These are phyloP conservation scores for Candida anutae DNA, from an alignment of 1,139 yeast genomes.

Conservation along the genomic window DNA sequence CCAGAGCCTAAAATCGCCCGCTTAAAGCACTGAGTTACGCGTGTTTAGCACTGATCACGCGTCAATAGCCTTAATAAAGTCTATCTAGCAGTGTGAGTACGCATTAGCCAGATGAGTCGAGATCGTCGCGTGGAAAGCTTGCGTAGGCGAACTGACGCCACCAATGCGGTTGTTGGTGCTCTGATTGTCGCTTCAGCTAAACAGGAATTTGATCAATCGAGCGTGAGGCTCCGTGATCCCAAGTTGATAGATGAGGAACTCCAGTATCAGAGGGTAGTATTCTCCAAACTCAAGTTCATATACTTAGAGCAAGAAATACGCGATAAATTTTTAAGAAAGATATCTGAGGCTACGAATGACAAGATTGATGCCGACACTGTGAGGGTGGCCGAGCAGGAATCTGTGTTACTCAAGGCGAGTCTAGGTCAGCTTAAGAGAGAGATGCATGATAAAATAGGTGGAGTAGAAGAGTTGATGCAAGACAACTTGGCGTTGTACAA, in stretches of 20 bases:
- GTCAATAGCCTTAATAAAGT: no score
- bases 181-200: no score
- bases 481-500: conserved; percentile 13
- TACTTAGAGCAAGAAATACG: conserved; percentile 64
- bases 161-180: no score
- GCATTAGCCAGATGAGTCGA: no score
- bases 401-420: conserved; percentile 11
- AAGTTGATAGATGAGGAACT: conserved; percentile 22
- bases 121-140: no score
- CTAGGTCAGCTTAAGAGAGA: conserved; percentile 13
- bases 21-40: no score
- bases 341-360: conserved; percentile 9
- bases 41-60: no score
- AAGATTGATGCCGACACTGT: conserved; percentile 14
- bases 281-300: conserved; percentile 48
- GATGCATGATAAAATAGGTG: conserved; percentile 12
- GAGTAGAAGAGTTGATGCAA: conserved; percentile 13
- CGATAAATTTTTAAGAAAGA: conserved; percentile 42
- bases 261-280: conserved; percentile 28
- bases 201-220: conserved; percentile 9
- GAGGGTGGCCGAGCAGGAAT: conserved; percentile 11
- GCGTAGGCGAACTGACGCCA: no score
- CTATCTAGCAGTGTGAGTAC: no score
- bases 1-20: no score
- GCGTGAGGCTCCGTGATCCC: conserved; percentile 15